A percentile compares a stretch with the other conserved stretches of the same genome.
Conservation (phyloP, 2,329 filamentous ascomycete genomes). For the Chrysoporthe puriensis region DNA sequence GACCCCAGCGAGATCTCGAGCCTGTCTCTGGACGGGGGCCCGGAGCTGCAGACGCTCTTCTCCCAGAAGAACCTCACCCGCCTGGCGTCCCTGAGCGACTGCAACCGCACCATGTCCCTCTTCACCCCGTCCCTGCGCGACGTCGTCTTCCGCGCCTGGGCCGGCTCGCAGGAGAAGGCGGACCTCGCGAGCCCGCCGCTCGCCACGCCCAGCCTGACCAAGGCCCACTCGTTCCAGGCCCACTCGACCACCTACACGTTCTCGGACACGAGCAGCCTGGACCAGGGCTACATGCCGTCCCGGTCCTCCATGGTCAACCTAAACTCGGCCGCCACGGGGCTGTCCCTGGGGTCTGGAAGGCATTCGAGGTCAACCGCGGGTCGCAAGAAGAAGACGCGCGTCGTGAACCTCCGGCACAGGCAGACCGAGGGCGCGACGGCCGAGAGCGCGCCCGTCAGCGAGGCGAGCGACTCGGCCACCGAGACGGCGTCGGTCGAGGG, state of each 20-base stretch:
- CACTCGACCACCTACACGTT: constrained; percentile 71
- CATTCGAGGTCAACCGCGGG: constrained; percentile 63
- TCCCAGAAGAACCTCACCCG: constrained; percentile 92
- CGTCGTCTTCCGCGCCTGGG: constrained; percentile 91
- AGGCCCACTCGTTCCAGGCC: constrained; percentile 66
- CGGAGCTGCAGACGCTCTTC: constrained; percentile 86
- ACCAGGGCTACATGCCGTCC: constrained; percentile 63
- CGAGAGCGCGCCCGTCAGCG: constrained; percentile 49
- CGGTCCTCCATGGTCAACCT: constrained; percentile 69
- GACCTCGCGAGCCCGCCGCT: constrained; percentile 58
- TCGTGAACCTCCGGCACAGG: constrained; percentile 77
- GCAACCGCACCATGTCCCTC: constrained; percentile 85
- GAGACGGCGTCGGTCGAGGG: constrained; percentile 59
- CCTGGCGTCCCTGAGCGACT: constrained; percentile 81
- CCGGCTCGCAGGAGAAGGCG: constrained; percentile 72
- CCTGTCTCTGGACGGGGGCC: constrained; percentile 75
- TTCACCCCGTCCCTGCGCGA: constrained; percentile 91
- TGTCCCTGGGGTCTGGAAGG: constrained; percentile 65
- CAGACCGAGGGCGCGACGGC: constrained; percentile 51
- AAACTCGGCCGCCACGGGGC: constrained; percentile 62
- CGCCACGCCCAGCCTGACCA: constrained; percentile 58
- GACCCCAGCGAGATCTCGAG: constrained; percentile 76
- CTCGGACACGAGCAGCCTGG: constrained; percentile 69
- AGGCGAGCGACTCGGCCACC: constrained; percentile 50
- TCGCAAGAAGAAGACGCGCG: constrained; percentile 80